Evolutionary conservation across 768 basidiomycete species (phyloP).

Genomic region (Naganishia randhawae): DNA sequence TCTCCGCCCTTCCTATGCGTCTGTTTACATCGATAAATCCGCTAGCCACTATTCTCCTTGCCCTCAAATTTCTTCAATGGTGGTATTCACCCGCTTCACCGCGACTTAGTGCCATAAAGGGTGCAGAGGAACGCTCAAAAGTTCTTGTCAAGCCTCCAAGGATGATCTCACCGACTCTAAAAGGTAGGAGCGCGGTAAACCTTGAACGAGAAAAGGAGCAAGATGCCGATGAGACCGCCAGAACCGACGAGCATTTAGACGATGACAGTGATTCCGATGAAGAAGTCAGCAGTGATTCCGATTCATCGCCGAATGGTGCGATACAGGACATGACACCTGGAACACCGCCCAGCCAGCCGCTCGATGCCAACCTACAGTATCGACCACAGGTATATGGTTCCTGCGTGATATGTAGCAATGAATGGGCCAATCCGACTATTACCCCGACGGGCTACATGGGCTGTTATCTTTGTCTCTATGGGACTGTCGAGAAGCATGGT

Average conservation of each 20-base stretch:
- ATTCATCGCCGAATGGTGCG: conserved; percentile 2
- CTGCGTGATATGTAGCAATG: conserved; percentile 73
- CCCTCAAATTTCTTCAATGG: conserved; percentile 96
- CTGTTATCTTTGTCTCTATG: conserved; percentile 86
- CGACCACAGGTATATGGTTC: conserved; percentile 71
- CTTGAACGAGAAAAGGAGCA: conserved; percentile 4
- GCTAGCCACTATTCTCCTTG: conserved; percentile 85
- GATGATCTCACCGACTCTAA: conserved; percentile 20
- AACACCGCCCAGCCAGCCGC: conserved; percentile 52
- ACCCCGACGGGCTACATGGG: conserved; percentile 91
- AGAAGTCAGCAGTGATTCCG: not conserved
- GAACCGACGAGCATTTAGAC: not conserved
- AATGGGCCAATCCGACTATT: conserved; percentile 79
- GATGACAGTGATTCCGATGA: conserved; percentile 15
- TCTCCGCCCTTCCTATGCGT: conserved; percentile 23
- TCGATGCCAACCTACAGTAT: conserved; percentile 45
- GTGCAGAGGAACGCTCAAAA: conserved; percentile 1
- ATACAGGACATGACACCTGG: conserved; percentile 3
- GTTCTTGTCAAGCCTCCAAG: conserved; percentile 20
- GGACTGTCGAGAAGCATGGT: conserved; percentile 70
- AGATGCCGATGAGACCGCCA: not conserved
- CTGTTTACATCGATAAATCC: conserved; percentile 33
- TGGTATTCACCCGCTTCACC: conserved; percentile 96
- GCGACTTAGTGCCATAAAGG: conserved; percentile 52
- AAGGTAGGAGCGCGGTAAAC: conserved; percentile 24